These are phyloP conservation scores for Colletotrichum costaricense DNA, from an alignment of 2,329 filamentous ascomycete species.

Conservation along the genomic window DNA sequence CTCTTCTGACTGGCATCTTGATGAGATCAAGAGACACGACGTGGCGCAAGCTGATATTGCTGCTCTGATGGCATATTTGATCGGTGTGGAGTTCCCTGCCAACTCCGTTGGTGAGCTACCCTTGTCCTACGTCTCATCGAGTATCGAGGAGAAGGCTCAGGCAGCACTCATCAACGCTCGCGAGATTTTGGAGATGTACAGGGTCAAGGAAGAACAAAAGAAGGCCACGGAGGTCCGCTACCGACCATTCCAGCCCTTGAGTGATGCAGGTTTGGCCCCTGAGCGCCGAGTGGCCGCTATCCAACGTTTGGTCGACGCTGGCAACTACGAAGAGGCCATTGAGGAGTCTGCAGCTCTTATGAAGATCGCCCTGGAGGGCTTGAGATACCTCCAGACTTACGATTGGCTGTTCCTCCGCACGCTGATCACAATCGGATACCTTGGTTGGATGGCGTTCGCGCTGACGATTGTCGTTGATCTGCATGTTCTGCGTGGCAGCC, in stretches of 20 bases:
- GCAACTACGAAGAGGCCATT: constrained; percentile 81
- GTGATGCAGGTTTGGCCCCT: constrained; percentile 69
- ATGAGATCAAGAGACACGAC: constrained; percentile 86
- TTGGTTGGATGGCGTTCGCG: constrained; percentile 96
- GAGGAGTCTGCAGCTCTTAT: constrained; percentile 81
- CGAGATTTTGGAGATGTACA: constrained; percentile 94
- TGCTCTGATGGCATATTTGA: constrained; percentile 93
- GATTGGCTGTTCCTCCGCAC: constrained; percentile 96
- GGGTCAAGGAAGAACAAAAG: constrained; percentile 91
- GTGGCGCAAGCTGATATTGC: constrained; percentile 95
- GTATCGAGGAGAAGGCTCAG: constrained; percentile 80
- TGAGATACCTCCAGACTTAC: constrained; percentile 96
- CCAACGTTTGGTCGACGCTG: constrained; percentile 72
- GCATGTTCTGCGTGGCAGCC: constrained; percentile 81
- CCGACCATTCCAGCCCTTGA: constrained; percentile 78
- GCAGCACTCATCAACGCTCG: constrained; percentile 87
- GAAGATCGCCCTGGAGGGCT: constrained; percentile 79
- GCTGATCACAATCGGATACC: constrained; percentile 88
- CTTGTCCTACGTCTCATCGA: constrained; percentile 81
- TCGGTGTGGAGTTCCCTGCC: constrained; percentile 88
- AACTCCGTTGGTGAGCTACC: constrained; percentile 97
- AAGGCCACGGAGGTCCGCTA: constrained; percentile 80
- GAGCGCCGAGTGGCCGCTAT: constrained; percentile 77
- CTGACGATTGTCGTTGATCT: constrained; percentile 89
- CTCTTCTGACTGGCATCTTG: constrained; percentile 88